These are phyloP conservation scores for Leccinellum albellum DNA, from an alignment of 768 basidiomycete genomes.

Conservation along the genomic window DNA sequence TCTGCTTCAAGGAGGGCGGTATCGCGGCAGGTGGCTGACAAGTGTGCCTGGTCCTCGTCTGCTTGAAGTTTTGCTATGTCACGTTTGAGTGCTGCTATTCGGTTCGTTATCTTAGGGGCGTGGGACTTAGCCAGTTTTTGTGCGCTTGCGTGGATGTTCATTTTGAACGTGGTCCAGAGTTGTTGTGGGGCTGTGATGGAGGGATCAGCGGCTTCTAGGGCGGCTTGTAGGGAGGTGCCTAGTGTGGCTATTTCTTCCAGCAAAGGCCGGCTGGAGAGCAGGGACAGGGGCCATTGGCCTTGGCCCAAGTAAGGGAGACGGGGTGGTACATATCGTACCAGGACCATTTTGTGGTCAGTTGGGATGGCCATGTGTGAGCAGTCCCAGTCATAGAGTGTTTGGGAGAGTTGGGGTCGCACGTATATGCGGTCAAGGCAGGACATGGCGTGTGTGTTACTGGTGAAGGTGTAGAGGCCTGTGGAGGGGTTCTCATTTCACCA, in stretches of 20 bases:
- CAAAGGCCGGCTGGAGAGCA: rapidly evolving
- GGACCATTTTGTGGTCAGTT: constrained; percentile 11
- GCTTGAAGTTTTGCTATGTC: not conserved
- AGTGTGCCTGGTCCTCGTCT: too few relatives aligned
- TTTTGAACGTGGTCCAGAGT: not conserved
- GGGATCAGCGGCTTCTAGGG: not conserved
- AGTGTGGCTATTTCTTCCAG: not conserved
- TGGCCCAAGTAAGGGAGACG: not conserved
- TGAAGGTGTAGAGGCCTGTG: not conserved
- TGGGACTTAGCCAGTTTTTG: not conserved
- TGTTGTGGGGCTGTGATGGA: not conserved
- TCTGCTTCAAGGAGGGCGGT: not conserved
- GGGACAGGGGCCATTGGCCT: not conserved
- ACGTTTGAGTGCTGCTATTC: not conserved
- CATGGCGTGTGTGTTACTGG: not conserved
- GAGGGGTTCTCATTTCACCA: not conserved
- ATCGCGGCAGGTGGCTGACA: not conserved
- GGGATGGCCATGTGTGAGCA: not conserved
- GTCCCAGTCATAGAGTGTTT: not conserved
- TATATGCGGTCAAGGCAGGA: constrained; percentile 3
- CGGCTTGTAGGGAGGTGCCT: not conserved
- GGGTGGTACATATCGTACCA: not conserved
- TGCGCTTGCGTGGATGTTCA: rapidly evolving
- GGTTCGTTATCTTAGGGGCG: not conserved
- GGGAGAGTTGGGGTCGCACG: not conserved